Evolutionary conservation across 2,329 filamentous ascomycete species (phyloP).

Genomic region (Incumbomyces delicatus): DNA sequence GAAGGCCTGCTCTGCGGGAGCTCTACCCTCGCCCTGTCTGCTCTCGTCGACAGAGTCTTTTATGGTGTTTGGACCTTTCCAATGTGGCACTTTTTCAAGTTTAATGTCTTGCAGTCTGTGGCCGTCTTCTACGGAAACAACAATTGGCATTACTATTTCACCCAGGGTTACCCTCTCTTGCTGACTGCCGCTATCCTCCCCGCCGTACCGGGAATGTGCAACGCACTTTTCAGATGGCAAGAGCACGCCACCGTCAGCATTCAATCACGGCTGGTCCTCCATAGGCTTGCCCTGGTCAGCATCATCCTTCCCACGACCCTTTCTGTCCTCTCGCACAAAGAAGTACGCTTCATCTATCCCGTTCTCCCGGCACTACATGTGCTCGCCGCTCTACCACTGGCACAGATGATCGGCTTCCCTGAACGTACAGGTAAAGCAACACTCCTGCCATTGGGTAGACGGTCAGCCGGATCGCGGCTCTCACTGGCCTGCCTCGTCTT

Average conservation of each 20-base stretch:
- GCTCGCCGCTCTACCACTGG: constrained; percentile 59
- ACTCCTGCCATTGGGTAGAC: not conserved
- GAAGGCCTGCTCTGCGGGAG: constrained; percentile 56
- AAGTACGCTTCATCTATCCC: constrained; percentile 93
- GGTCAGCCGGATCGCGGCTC: constrained; percentile 21
- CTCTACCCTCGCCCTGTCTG: constrained; percentile 53
- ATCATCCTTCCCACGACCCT: constrained; percentile 53
- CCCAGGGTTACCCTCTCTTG: constrained; percentile 78
- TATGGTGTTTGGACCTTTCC: constrained; percentile 84
- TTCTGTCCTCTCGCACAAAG: constrained; percentile 83
- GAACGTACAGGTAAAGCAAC: not conserved
- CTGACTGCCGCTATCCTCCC: constrained; percentile 67
- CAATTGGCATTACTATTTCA: constrained; percentile 84
- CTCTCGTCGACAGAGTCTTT: constrained; percentile 63
- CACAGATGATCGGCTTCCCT: constrained; percentile 49
- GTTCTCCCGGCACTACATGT: constrained; percentile 79
- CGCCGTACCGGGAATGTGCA: constrained; percentile 40
- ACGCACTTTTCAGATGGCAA: not conserved
- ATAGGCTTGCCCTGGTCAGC: constrained; percentile 49
- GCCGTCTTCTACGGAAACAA: constrained; percentile 90
- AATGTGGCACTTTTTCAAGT: constrained; percentile 74
- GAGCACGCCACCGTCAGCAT: not conserved
- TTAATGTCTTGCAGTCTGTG: constrained; percentile 80
- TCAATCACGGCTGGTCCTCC: constrained; percentile 28
- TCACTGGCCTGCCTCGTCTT: constrained; percentile 50